Conservation (phyloP, 139 green algal species). For the Chlamydomonas asymmetrica region DNA sequence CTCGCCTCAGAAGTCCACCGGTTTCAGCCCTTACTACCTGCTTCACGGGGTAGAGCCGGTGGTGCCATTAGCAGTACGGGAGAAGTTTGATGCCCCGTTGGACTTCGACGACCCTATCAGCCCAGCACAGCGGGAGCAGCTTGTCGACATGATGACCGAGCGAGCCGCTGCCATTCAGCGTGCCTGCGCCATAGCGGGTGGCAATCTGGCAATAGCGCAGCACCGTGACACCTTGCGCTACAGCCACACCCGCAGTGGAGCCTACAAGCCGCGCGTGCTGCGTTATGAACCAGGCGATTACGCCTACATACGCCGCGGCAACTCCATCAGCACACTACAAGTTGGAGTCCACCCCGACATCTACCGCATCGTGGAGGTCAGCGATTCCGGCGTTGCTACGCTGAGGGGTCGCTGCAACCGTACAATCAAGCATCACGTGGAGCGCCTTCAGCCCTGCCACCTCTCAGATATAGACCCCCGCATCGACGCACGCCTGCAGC, state of each 20-base stretch:
- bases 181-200: too few species aligned
- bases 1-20: conserved; percentile 10
- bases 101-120: too few species aligned
- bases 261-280: neutral
- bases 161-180: too few species aligned
- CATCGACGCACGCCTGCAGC: neutral
- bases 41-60: conserved; percentile 17
- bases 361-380: neutral
- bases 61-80: conserved; percentile 17
- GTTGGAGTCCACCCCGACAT: neutral
- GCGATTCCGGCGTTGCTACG: neutral
- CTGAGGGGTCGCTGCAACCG: neutral
- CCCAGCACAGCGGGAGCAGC: too few species aligned
- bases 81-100: conserved; percentile 5
- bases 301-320: conserved; percentile 2
- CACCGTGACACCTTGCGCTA: conserved; percentile 3
- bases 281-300: conserved; percentile 12
- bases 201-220: too few species aligned
- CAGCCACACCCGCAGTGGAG: neutral
- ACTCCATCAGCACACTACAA: neutral
- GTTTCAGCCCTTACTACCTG: conserved; percentile 26
- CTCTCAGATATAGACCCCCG: neutral
- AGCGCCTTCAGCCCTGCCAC: neutral
- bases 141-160: too few species aligned
- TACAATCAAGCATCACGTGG: neutral